Percentiles rank a stretch among this genome's conserved stretches.
phyloP scores from a whole-genome alignment of 2,329 filamentous ascomycete genomes.

The Graphium sp. region DNA sequence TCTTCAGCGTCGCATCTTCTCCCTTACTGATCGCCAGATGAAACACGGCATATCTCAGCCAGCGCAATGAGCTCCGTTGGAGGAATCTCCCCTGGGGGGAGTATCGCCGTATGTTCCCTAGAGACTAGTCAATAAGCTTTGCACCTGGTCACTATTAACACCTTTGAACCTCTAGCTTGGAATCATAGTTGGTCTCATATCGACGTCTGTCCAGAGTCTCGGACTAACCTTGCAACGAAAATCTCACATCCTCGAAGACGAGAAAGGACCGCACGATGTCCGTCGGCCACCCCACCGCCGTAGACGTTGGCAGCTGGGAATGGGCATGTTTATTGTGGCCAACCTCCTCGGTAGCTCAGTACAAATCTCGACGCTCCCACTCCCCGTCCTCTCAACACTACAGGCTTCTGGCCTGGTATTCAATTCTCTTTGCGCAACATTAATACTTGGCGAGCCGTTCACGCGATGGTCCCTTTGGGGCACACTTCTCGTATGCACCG shows the following conservation, averaged over 20 bases:
- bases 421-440: slow-evolving; percentile 91
- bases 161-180: slow-evolving; percentile 46
- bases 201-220: slow-evolving; percentile 86
- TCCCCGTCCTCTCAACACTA: slow-evolving; percentile 86
- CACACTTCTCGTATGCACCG: slow-evolving; percentile 71
- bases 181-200: slow-evolving; percentile 81
- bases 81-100: slow-evolving; percentile 62
- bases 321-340: slow-evolving; percentile 91
- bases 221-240: slow-evolving; percentile 94
- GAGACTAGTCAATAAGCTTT: no score
- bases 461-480: slow-evolving; percentile 85
- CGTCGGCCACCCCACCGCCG: slow-evolving; percentile 78
- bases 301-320: slow-evolving; percentile 89
- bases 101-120: slow-evolving; percentile 49
- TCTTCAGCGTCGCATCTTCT: not conserved
- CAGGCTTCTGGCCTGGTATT: slow-evolving; percentile 95
- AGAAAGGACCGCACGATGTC: slow-evolving; percentile 64
- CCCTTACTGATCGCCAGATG: slow-evolving; percentile 3
- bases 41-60: slow-evolving; percentile 1
- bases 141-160: slow-evolving; percentile 8
- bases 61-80: slow-evolving; percentile 16
- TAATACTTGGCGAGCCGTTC: slow-evolving; percentile 87
- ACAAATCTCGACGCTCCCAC: slow-evolving; percentile 87
- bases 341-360: slow-evolving; percentile 92
- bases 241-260: slow-evolving; percentile 94